These are phyloP conservation scores for Herpetospermum pedunculosum DNA, from an alignment of 306 rosid species.

Conservation along the genomic window DNA sequence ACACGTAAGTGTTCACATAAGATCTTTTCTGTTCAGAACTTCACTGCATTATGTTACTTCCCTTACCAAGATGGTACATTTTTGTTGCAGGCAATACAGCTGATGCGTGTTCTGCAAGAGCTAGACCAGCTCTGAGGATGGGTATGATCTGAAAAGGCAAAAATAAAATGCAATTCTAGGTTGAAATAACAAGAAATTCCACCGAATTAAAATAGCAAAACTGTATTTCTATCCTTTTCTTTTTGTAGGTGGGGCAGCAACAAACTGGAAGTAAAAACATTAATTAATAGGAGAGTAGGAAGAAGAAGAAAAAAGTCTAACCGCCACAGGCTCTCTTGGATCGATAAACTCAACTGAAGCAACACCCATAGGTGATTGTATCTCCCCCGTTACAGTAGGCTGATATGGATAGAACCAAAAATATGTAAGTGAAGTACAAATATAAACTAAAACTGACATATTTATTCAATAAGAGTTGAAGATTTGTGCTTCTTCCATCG, in stretches of 20 bases:
- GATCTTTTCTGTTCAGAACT: background rate
- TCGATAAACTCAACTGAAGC: slow-evolving; percentile 87
- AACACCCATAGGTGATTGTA: slow-evolving; percentile 81
- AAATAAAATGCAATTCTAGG: slow-evolving; percentile 5
- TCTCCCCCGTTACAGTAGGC: slow-evolving; percentile 80
- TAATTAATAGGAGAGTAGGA: background rate
- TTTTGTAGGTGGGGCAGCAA: too few relatives aligned
- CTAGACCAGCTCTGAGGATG: slow-evolving; percentile 87
- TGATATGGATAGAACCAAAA: slow-evolving; percentile 16
- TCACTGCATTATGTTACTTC: background rate
- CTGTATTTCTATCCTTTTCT: background rate
- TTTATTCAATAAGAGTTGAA: background rate
- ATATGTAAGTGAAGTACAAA: background rate
- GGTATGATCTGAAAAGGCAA: slow-evolving; percentile 56
- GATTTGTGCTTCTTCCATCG: background rate
- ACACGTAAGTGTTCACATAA: background rate
- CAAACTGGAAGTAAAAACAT: background rate
- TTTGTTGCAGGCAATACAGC: slow-evolving; percentile 72
- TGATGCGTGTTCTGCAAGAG: slow-evolving; percentile 73
- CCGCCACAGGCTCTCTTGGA: slow-evolving; percentile 90
- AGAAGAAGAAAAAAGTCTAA: slow-evolving; percentile 16
- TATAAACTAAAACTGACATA: background rate
- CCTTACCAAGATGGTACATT: slow-evolving; percentile 79
- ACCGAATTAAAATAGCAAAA: background rate
- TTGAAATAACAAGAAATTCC: background rate